Percentiles rank a stretch among this genome's conserved stretches.
phyloP scores from a whole-genome alignment of 805 yeast species.

The Jamesozyma rosinii region DNA sequence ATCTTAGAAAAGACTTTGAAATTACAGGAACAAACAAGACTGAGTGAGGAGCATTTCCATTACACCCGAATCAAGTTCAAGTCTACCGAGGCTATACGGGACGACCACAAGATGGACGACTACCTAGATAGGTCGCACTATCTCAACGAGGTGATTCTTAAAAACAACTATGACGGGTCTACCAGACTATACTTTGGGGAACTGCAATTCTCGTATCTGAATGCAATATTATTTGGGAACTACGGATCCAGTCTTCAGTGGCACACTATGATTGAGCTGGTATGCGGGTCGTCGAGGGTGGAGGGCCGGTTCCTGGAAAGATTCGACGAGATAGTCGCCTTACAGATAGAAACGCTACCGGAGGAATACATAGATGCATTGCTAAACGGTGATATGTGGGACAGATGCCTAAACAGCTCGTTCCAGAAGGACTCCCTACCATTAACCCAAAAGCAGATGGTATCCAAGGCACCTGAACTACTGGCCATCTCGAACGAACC shows the following conservation, averaged over 20 bases:
- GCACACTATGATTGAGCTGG: conserved; percentile 42
- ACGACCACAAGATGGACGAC: conserved; percentile 39
- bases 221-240: conserved; percentile 48
- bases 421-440: conserved; percentile 8
- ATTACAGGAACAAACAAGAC: neutral
- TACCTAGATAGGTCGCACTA: conserved; percentile 58
- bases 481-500: conserved; percentile 1
- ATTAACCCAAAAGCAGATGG: conserved; percentile 2
- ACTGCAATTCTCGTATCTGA: conserved; percentile 42
- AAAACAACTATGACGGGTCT: conserved; percentile 14
- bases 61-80: conserved; percentile 25
- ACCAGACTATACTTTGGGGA: conserved; percentile 40
- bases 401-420: conserved; percentile 9
- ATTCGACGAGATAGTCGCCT: conserved; percentile 15
- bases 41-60: conserved; percentile 8
- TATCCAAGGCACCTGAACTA: conserved; percentile 3
- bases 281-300: conserved; percentile 14
- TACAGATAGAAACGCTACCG: conserved; percentile 18
- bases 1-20: conserved; percentile 4
- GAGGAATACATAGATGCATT: conserved; percentile 18
- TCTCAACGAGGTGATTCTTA: conserved; percentile 31
- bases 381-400: conserved; percentile 19
- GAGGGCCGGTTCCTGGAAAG: conserved; percentile 1
- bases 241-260: conserved; percentile 58
- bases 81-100: conserved; percentile 23